phyloP scores from a whole-genome alignment of 495 filamentous ascomycete species.

The Physcia stellaris region DNA sequence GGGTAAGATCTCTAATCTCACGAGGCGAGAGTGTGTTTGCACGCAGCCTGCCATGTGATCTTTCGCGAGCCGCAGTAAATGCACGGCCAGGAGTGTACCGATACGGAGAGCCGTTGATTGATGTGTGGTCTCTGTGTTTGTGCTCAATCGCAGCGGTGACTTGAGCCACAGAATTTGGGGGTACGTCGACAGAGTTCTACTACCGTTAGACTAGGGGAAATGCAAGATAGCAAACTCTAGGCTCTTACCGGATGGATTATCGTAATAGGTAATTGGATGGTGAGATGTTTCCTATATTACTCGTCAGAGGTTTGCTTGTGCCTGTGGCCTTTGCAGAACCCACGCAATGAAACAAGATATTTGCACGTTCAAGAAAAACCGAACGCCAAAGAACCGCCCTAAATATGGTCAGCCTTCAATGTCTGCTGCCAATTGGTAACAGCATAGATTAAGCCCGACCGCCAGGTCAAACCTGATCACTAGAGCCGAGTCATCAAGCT shows the following conservation, averaged over 20 bases:
- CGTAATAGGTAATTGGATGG: conserved; percentile 39
- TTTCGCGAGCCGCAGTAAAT: conserved; percentile 16
- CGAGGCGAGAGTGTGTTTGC: too few relatives aligned
- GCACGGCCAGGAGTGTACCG: conserved; percentile 14
- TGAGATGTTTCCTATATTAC: conserved; percentile 26
- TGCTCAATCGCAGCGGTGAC: conserved; percentile 42
- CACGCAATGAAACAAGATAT: conserved; percentile 29
- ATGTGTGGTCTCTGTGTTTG: conserved; percentile 19
- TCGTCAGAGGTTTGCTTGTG: neutral
- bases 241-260: conserved; percentile 37
- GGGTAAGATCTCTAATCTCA: too few relatives aligned
- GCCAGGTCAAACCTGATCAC: too few relatives aligned
- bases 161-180: conserved; percentile 42
- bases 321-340: conserved; percentile 8
- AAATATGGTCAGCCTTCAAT: too few relatives aligned
- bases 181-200: conserved; percentile 45
- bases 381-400: conserved; percentile 33
- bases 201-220: conserved; percentile 7
- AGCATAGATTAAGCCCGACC: too few relatives aligned
- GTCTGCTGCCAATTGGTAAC: too few relatives aligned
- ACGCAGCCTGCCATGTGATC: too few relatives aligned
- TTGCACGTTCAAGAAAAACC: conserved; percentile 37
- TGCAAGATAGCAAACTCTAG: neutral
- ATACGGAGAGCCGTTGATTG: conserved; percentile 9
- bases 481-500: too few relatives aligned